These are phyloP conservation scores for Cudoniella acicularis DNA, from an alignment of 495 filamentous ascomycete species.

Conservation along the genomic window DNA sequence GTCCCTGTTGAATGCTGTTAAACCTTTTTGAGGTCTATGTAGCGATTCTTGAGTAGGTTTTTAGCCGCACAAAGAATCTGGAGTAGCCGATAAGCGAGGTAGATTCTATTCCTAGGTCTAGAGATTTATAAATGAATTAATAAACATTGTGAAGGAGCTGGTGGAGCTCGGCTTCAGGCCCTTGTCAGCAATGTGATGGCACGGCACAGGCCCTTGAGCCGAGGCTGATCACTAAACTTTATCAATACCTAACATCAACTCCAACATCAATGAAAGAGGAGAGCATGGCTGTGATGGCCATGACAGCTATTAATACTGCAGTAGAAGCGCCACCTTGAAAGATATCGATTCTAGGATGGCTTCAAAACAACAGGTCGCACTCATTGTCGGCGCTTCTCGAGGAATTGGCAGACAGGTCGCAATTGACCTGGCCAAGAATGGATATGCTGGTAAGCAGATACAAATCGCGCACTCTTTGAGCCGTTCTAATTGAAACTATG, in stretches of 20 bases:
- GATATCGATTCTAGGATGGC: constrained; percentile 18
- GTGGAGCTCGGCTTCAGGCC: too few species aligned
- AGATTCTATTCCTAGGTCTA: too few species aligned
- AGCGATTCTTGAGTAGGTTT: too few species aligned
- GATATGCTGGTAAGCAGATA: constrained; percentile 72
- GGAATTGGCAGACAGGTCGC: constrained; percentile 80
- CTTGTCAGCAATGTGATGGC: too few species aligned
- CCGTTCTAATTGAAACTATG: not conserved
- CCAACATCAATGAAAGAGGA: too few species aligned
- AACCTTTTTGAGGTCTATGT: too few species aligned
- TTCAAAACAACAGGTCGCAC: constrained; percentile 44
- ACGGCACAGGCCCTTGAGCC: too few species aligned
- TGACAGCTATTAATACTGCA: not conserved
- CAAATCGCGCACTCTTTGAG: not conserved
- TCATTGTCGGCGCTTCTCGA: constrained; percentile 70
- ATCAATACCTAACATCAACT: too few species aligned
- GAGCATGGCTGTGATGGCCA: not conserved
- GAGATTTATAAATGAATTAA: too few species aligned
- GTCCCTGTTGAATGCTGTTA: not conserved
- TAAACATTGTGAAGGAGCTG: too few species aligned
- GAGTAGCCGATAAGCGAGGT: too few species aligned
- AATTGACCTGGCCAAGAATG: constrained; percentile 66
- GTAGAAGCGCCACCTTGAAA: not conserved
- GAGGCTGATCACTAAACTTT: constrained; percentile 12
- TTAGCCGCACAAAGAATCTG: too few species aligned